Percentiles rank a stretch among this genome's conserved stretches.
Conservation (phyloP, 495 filamentous ascomycete genomes). For the Durotheca rogersii region DNA sequence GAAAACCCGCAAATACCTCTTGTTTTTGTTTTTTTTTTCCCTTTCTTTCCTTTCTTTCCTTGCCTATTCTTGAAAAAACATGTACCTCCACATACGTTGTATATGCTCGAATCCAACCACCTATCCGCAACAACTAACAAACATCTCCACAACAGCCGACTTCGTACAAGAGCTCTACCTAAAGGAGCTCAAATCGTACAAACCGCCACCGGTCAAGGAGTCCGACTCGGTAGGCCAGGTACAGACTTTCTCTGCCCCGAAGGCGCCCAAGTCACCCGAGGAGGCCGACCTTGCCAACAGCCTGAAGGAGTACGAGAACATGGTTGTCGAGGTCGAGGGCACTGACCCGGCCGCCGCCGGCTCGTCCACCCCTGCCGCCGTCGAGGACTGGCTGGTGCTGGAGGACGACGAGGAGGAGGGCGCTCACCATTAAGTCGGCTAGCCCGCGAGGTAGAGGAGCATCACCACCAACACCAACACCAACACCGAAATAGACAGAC, state of each 20-base stretch:
- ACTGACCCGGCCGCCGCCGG: constrained; percentile 53
- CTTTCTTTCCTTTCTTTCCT: background rate
- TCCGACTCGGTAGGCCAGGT: constrained; percentile 87
- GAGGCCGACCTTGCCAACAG: constrained; percentile 87
- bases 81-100: no score
- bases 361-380: constrained; percentile 38
- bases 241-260: constrained; percentile 78
- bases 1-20: no score
- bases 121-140: background rate
- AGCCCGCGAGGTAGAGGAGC: background rate
- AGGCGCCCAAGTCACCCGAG: constrained; percentile 81
- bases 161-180: constrained; percentile 97
- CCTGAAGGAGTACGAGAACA: constrained; percentile 87
- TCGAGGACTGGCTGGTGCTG: constrained; percentile 53
- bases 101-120: background rate
- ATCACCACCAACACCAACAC: background rate
- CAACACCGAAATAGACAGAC: no score
- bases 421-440: constrained; percentile 38
- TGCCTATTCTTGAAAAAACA: background rate
- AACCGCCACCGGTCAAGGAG: constrained; percentile 78
- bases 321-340: constrained; percentile 93
- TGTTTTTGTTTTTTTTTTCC: no score
- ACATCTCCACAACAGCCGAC: constrained; percentile 64
- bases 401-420: constrained; percentile 49
- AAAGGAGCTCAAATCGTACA: constrained; percentile 89